Evolutionary conservation across 257 asterid species (phyloP).

Genomic region (Fraxinus anomala): DNA sequence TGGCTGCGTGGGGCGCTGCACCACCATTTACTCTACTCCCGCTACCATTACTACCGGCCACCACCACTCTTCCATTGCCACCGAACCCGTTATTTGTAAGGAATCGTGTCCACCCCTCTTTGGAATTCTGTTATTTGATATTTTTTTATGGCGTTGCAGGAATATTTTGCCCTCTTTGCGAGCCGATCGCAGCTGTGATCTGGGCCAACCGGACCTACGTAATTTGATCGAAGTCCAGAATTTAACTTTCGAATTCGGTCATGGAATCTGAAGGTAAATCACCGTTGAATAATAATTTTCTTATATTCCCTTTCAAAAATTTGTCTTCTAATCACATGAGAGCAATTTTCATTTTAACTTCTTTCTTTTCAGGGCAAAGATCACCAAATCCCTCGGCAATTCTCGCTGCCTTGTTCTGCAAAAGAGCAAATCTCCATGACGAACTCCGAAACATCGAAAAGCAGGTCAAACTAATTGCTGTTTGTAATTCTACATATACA

Average conservation of each 20-base stretch:
- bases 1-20: no score
- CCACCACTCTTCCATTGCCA: no score
- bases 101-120: no score
- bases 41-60: no score
- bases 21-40: no score
- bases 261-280: constrained; percentile 82
- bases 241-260: constrained; percentile 20
- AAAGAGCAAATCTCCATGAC: constrained; percentile 86
- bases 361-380: constrained; percentile 68
- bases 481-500: no score
- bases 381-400: constrained; percentile 73
- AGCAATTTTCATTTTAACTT: neutral
- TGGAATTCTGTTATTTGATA: no score
- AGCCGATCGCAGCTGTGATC: no score
- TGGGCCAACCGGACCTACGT: no score
- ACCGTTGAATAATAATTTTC: neutral
- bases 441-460: constrained; percentile 89
- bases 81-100: no score
- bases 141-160: no score
- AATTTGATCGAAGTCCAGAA: constrained; percentile 1
- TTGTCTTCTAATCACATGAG: neutral
- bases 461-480: constrained; percentile 52
- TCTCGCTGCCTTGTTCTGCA: constrained; percentile 61
- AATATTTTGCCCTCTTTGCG: no score
- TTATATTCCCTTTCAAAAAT: neutral